Evolutionary conservation across 2,329 filamentous ascomycete genomes (phyloP).

Genomic region (Colletotrichum spinosum): DNA sequence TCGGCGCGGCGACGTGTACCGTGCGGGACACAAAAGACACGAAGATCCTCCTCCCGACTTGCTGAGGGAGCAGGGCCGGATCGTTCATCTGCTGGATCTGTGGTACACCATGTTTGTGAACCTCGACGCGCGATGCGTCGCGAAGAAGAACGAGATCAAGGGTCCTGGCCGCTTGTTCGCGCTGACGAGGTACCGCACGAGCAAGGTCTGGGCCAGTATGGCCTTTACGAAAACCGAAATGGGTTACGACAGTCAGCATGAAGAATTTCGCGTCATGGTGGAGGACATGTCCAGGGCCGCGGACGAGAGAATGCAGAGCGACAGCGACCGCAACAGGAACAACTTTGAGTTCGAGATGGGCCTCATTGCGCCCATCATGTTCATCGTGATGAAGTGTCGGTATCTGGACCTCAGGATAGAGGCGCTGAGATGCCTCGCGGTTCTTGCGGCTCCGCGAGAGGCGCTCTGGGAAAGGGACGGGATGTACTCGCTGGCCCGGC

Average conservation of each 20-base stretch:
- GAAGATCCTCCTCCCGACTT: constrained; percentile 36
- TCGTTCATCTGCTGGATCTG: background rate
- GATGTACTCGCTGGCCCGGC: constrained; percentile 22
- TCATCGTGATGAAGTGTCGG: constrained; percentile 19
- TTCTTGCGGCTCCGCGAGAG: constrained; percentile 39
- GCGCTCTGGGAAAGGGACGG: constrained; percentile 16
- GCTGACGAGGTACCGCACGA: constrained; percentile 10
- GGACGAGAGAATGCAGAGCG: background rate
- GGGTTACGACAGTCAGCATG: constrained; percentile 48
- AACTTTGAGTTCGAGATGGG: constrained; percentile 28
- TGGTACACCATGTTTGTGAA: constrained; percentile 41
- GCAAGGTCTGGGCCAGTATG: constrained; percentile 10
- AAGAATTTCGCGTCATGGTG: constrained; percentile 51
- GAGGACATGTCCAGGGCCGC: constrained; percentile 41
- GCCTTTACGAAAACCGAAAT: constrained; percentile 41
- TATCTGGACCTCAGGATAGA: constrained; percentile 50
- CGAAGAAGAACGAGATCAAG: background rate
- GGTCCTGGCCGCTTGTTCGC: constrained; percentile 1
- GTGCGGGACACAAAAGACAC: constrained; percentile 33
- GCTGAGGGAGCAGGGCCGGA: constrained; percentile 4
- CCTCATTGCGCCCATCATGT: constrained; percentile 18
- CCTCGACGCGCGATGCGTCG: constrained; percentile 6
- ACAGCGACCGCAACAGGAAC: background rate
- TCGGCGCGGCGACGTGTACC: constrained; percentile 43
- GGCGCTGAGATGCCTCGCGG: constrained; percentile 46